Evolutionary conservation across 257 asterid species (phyloP).

Genomic region (Catharanthus roseus): DNA sequence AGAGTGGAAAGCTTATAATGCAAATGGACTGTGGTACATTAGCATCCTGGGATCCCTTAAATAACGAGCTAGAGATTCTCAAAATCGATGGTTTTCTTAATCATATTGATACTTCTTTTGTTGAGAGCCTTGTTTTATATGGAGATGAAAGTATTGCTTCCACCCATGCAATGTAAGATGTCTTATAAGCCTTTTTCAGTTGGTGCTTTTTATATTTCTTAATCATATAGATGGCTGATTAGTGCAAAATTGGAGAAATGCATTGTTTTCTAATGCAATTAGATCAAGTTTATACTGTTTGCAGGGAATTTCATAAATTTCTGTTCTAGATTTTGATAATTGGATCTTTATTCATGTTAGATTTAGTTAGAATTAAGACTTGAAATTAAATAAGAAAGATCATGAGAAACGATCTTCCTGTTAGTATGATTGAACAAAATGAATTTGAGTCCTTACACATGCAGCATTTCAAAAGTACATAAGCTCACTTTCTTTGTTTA

Average conservation of each 20-base stretch:
- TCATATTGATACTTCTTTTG: conserved; percentile 15
- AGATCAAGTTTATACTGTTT: background rate
- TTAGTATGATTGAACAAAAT: background rate
- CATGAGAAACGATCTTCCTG: background rate
- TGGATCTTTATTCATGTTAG: too few species aligned
- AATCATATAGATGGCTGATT: background rate
- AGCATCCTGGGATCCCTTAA: conserved; percentile 8
- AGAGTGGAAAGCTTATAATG: conserved; percentile 8
- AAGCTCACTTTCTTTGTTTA: background rate
- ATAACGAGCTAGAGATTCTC: background rate
- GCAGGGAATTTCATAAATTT: background rate
- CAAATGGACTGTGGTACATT: background rate
- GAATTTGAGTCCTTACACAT: background rate
- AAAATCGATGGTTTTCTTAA: background rate
- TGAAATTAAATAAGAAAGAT: background rate
- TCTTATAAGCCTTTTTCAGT: background rate
- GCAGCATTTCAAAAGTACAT: background rate
- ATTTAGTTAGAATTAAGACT: background rate
- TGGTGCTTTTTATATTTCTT: background rate
- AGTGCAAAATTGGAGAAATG: background rate
- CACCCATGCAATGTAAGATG: conserved; percentile 1
- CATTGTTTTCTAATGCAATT: background rate
- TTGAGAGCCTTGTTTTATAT: conserved; percentile 12
- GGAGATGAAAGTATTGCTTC: background rate
- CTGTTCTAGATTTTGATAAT: background rate